phyloP scores from a whole-genome alignment of 805 yeast genomes.

The Novakomyces olei region DNA sequence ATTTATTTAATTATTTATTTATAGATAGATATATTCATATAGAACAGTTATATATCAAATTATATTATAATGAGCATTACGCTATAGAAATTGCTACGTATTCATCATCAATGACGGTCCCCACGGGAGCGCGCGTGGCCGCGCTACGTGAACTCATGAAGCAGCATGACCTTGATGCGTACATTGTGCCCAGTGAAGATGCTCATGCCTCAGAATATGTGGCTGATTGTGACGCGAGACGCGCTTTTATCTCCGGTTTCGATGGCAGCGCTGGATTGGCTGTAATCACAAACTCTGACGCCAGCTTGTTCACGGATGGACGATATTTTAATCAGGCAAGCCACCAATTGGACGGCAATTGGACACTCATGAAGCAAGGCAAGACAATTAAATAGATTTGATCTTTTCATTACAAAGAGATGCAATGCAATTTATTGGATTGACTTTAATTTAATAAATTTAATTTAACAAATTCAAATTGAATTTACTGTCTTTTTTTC shows the following conservation, averaged over 20 bases:
- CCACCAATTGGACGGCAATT: constrained; percentile 53
- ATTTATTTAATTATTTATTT: too few relatives aligned
- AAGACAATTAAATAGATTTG: too few relatives aligned
- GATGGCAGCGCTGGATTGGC: constrained; percentile 90
- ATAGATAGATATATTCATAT: too few relatives aligned
- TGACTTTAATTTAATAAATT: too few relatives aligned
- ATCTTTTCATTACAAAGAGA: too few relatives aligned
- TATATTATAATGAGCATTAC: too few relatives aligned
- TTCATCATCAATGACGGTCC: constrained; percentile 5
- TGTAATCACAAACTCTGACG: constrained; percentile 45
- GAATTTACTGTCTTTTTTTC: too few relatives aligned
- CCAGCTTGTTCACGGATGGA: constrained; percentile 81
- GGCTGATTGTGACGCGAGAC: constrained; percentile 54
- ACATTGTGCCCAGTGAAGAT: constrained; percentile 68
- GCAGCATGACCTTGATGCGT: constrained; percentile 40
- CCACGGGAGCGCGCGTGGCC: constrained; percentile 24
- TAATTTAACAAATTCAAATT: too few relatives aligned
- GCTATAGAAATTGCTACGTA: too few relatives aligned
- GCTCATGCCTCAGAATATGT: constrained; percentile 88
- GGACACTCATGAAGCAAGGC: constrained; percentile 70
- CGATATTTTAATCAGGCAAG: constrained; percentile 83
- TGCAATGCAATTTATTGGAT: too few relatives aligned
- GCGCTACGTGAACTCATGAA: constrained; percentile 45
- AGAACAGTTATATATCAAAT: too few relatives aligned
- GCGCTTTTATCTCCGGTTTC: constrained; percentile 64